Conservation (phyloP, 257 asterid species). For the Penstemon barbatus region DNA sequence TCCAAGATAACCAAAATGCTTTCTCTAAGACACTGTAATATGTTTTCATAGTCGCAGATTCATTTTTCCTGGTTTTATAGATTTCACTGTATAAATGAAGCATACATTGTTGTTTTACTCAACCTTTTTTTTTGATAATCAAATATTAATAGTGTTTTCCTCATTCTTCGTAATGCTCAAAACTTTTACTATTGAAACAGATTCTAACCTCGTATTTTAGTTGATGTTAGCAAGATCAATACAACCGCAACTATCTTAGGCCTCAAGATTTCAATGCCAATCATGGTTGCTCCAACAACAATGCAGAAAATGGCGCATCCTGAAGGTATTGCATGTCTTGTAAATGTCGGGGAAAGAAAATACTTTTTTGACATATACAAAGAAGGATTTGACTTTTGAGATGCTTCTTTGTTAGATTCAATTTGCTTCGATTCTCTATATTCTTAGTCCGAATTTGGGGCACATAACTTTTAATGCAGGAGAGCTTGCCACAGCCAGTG, state of each 20-base stretch:
- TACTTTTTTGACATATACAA: too few species aligned
- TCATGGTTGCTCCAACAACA: constrained; percentile 94
- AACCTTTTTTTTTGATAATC: too few species aligned
- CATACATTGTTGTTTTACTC: too few species aligned
- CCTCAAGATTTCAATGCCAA: constrained; percentile 74
- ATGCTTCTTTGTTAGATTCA: neutral
- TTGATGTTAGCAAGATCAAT: constrained; percentile 76
- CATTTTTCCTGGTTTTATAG: too few species aligned
- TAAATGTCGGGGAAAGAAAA: too few species aligned
- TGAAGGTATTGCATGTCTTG: too few species aligned
- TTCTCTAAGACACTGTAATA: constrained; percentile 66
- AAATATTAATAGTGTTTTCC: neutral
- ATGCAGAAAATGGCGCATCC: constrained; percentile 97
- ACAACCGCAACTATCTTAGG: constrained; percentile 57
- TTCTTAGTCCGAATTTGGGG: too few species aligned
- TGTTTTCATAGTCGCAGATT: constrained; percentile 8
- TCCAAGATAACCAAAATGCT: constrained; percentile 58
- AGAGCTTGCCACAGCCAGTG: constrained; percentile 82
- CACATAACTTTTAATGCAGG: too few species aligned
- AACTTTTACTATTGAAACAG: constrained; percentile 32
- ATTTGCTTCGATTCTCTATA: neutral
- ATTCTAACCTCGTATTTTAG: constrained; percentile 81
- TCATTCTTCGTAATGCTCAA: neutral
- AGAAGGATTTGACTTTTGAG: too few species aligned
- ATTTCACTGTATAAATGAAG: too few species aligned